Percentiles rank a stretch among this genome's conserved stretches.
phyloP scores from a whole-genome alignment of 1,284 basidiomycete genomes.

The Cryptococcus amylolentus region DNA sequence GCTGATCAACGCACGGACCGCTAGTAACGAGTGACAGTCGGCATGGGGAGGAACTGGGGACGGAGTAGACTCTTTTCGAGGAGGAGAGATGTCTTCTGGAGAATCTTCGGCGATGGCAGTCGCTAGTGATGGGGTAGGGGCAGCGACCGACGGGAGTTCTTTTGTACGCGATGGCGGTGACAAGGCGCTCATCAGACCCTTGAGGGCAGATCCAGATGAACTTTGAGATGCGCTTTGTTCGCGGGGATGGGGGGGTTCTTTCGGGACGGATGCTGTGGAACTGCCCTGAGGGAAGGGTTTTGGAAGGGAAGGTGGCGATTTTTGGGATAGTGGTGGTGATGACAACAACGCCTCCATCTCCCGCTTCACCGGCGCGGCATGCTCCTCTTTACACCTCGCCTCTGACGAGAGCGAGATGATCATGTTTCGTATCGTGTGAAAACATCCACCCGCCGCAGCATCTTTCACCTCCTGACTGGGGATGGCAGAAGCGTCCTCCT shows the following conservation, averaged over 20 bases:
- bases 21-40: slow-evolving; percentile 44
- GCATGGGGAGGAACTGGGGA: slow-evolving; percentile 19
- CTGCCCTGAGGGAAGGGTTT: too few species aligned
- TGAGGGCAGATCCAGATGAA: slow-evolving; percentile 19
- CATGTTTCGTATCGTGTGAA: slow-evolving; percentile 43
- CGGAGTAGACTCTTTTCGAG: not conserved
- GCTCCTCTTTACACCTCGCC: slow-evolving; percentile 30
- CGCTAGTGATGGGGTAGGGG: slow-evolving; percentile 5
- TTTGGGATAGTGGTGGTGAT: not conserved
- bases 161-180: slow-evolving; percentile 30
- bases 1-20: slow-evolving; percentile 50
- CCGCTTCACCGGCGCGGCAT: not conserved
- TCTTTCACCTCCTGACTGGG: slow-evolving; percentile 29
- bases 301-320: too few species aligned
- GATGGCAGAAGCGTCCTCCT: slow-evolving; percentile 31
- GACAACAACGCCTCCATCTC: not conserved
- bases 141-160: slow-evolving; percentile 14
- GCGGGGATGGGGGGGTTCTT: not conserved
- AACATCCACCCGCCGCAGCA: slow-evolving; percentile 35
- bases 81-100: not conserved
- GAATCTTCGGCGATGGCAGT: slow-evolving; percentile 8
- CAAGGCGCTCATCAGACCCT: slow-evolving; percentile 35
- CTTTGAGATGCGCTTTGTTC: slow-evolving; percentile 3
- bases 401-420: slow-evolving; percentile 43
- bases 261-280: not conserved